Evolutionary conservation across 176 grass and related monocot species (phyloP).

Genomic region (Phyllostachys edulis): DNA sequence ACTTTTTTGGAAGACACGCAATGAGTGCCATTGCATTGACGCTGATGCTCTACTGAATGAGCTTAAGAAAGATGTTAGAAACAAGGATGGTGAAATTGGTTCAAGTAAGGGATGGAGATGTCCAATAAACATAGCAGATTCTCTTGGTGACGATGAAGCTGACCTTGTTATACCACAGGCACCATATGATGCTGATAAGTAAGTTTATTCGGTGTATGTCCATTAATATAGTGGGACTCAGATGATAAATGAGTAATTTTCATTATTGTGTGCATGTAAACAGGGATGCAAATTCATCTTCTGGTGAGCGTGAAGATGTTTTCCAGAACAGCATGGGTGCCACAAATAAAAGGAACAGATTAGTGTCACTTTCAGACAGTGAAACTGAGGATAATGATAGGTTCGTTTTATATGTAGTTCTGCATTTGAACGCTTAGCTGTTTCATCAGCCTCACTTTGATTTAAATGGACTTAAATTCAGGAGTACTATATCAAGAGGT

Average conservation of each 20-base stretch:
- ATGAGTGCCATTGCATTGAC: constrained; percentile 84
- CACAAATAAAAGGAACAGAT: constrained; percentile 46
- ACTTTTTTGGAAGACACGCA: constrained; percentile 93
- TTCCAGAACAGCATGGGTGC: constrained; percentile 35
- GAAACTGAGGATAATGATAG: constrained; percentile 49
- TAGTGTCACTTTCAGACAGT: constrained; percentile 51
- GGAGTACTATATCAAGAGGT: constrained; percentile 40
- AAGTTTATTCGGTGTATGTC: constrained; percentile 32
- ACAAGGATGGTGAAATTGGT: constrained; percentile 39
- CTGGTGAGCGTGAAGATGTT: constrained; percentile 44
- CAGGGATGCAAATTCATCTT: constrained; percentile 64
- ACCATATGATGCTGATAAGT: constrained; percentile 66
- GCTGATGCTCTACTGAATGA: constrained; percentile 67
- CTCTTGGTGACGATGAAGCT: constrained; percentile 96
- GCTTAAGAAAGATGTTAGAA: constrained; percentile 52
- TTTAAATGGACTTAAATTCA: constrained; percentile 36
- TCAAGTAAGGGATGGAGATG: constrained; percentile 43
- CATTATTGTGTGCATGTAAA: constrained; percentile 9
- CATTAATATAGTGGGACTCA: not conserved
- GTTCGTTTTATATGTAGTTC: constrained; percentile 42
- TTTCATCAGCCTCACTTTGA: constrained; percentile 38
- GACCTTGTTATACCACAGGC: constrained; percentile 61
- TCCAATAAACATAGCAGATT: constrained; percentile 83
- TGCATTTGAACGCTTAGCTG: constrained; percentile 24
- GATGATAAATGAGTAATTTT: constrained; percentile 1